Evolutionary conservation across 2,329 filamentous ascomycete genomes (phyloP), one percentile per base, ranked within the genome.

Genomic region (Cyphellophora attinorum): DNA sequence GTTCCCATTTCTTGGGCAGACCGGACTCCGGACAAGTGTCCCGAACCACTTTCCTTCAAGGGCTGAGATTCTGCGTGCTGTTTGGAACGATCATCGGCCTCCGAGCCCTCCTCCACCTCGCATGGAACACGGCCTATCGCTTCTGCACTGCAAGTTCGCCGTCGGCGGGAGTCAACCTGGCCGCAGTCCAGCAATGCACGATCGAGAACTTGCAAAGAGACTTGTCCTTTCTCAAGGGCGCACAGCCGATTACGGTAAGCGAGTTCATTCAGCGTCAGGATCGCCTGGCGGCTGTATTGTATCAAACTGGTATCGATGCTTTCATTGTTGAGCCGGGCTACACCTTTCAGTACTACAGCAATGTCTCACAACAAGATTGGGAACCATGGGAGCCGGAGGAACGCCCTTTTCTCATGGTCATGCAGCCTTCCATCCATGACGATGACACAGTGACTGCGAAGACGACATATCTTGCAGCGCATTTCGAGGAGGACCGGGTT

Each of bases 291-390:
- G 49, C 55, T 37, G 74, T 74, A 6, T 54, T 79, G n/a, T 56
- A 60, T 8, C 55, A 54, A 1, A 68, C 72, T 27, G 57, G 54
- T 2, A 53, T 68, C 1, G 72, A 77, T 51, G 74, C 72, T 0
- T 79, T 79, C 42, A 58, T 76, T 2, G 58, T 77, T 1, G 76
- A 80, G 48, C 76, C 76, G 2, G 75, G 75, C 2, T 79, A 76
- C 47, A 76, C 72, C 0, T 78, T 79, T 44, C 68, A 74, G 54
- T 76, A 79, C 51, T 79, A 76, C 47, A 74, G 64, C 30, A 79
- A 79, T 46, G 62, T 74, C 27, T 75, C 70, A 1, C 74, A 79
- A 47, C 52, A 51, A 1, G 68, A 78, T 40, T 79, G 74, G 75
- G 74, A 79, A 42, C 67, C 69, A 1, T 79, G 73, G 73, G 74